These are phyloP conservation scores for Bryoglossum gracile DNA, from an alignment of 495 filamentous ascomycete species.

Conservation along the genomic window DNA sequence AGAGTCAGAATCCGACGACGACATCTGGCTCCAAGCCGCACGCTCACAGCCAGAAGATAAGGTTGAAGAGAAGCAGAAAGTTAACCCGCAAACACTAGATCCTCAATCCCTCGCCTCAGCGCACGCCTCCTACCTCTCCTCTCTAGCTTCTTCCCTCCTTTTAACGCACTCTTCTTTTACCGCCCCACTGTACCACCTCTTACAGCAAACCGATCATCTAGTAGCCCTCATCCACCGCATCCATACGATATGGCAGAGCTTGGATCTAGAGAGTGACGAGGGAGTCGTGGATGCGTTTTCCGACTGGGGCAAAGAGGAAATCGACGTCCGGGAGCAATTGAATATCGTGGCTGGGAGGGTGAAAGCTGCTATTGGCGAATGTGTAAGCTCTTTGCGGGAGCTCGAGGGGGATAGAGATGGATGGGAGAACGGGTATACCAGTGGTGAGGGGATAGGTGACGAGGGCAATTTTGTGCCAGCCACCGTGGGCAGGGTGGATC, in stretches of 20 bases:
- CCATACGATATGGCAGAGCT: slow-evolving; percentile 60
- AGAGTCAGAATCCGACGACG: too few relatives aligned
- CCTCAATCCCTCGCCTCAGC: slow-evolving; percentile 76
- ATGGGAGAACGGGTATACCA: slow-evolving; percentile 32
- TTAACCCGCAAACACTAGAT: slow-evolving; percentile 63
- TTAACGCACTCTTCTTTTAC: slow-evolving; percentile 65
- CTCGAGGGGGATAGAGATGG: slow-evolving; percentile 43
- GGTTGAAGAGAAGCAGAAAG: slow-evolving; percentile 24
- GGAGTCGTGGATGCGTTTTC: slow-evolving; percentile 67
- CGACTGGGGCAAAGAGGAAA: slow-evolving; percentile 62
- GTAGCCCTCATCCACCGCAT: slow-evolving; percentile 66
- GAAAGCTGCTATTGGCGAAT: slow-evolving; percentile 52
- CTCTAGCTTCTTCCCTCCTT: slow-evolving; percentile 60
- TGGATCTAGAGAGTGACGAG: slow-evolving; percentile 71
- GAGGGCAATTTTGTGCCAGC: slow-evolving; percentile 50
- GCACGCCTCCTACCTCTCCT: slow-evolving; percentile 65
- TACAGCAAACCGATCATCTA: slow-evolving; percentile 68
- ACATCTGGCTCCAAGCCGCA: slow-evolving; percentile 20
- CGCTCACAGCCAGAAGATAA: slow-evolving; percentile 5
- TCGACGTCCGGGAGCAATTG: slow-evolving; percentile 53
- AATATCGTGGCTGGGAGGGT: slow-evolving; percentile 42
- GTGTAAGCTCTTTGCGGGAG: slow-evolving; percentile 52
- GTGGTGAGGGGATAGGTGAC: slow-evolving; percentile 22
- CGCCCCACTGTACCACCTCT: slow-evolving; percentile 56
- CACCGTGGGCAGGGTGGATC: slow-evolving; percentile 65